Evolutionary conservation across 371 early-diverging fungal species (phyloP).

Genomic region (Paramicrosporidium saccamoebae): DNA sequence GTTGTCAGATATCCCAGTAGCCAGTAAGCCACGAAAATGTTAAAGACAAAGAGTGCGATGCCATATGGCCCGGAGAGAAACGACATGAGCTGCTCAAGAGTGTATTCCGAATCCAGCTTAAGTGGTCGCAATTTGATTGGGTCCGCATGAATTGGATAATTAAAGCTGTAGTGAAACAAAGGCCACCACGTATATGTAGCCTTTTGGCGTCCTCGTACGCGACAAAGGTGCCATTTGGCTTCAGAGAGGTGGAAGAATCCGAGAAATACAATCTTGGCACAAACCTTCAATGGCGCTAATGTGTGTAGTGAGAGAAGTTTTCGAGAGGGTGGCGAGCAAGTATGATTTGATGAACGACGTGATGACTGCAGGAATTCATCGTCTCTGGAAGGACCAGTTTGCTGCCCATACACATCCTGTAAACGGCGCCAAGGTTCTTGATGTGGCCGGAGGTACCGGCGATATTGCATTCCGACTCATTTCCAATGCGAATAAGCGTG

Average conservation of each 20-base stretch:
- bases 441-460: slow-evolving; percentile 95
- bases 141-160: too few species aligned
- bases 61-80: too few species aligned
- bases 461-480: slow-evolving; percentile 79
- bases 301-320: slow-evolving; percentile 38
- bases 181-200: neutral
- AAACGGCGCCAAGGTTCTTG: slow-evolving; percentile 46
- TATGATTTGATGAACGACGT: slow-evolving; percentile 92
- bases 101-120: too few species aligned
- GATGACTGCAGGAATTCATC: slow-evolving; percentile 71
- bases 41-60: too few species aligned
- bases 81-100: too few species aligned
- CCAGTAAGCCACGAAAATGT: too few species aligned
- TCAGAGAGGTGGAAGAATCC: neutral
- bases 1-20: too few species aligned
- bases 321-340: slow-evolving; percentile 55
- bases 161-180: neutral
- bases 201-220: neutral
- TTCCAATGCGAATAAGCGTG: slow-evolving; percentile 24
- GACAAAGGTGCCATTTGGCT: slow-evolving; percentile 1
- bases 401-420: slow-evolving; percentile 48
- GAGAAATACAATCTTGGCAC: neutral
- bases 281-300: slow-evolving; percentile 1
- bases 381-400: slow-evolving; percentile 77
- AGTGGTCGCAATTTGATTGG: too few species aligned